Percentiles rank a stretch among this genome's conserved stretches.
These are phyloP conservation scores for Wickerhamiella qilinensis DNA, from an alignment of 805 yeast genomes.

Conservation along the genomic window DNA sequence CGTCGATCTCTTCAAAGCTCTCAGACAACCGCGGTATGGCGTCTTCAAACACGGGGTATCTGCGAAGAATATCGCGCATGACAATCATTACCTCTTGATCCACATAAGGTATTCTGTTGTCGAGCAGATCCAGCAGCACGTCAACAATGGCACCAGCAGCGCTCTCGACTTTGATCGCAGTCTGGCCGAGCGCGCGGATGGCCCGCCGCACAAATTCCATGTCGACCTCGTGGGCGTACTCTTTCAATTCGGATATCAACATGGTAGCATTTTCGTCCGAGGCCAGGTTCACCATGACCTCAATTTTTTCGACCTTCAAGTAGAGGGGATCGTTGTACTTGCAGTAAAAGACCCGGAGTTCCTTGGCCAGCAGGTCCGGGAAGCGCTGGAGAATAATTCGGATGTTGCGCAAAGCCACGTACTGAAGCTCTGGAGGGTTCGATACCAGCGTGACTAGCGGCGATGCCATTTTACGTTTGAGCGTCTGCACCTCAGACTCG, in stretches of 20 bases:
- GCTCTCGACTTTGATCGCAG: conserved; percentile 58
- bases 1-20: conserved; percentile 44
- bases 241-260: conserved; percentile 64
- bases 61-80: conserved; percentile 57
- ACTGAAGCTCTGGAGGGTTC: conserved; percentile 87
- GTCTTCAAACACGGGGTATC: conserved; percentile 48
- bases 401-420: conserved; percentile 80
- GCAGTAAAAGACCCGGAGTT: conserved; percentile 76
- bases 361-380: conserved; percentile 62
- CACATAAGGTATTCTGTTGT: conserved; percentile 42
- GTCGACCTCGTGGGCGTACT: conserved; percentile 80
- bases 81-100: conserved; percentile 71
- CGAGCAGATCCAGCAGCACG: conserved; percentile 47
- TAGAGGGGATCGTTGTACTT: conserved; percentile 86
- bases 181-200: conserved; percentile 76
- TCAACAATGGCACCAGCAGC: conserved; percentile 55
- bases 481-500: conserved; percentile 23
- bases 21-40: conserved; percentile 30
- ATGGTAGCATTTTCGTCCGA: conserved; percentile 40
- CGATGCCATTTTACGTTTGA: conserved; percentile 59
- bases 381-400: conserved; percentile 78
- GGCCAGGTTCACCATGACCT: conserved; percentile 69
- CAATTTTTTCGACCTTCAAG: conserved; percentile 85
- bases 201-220: conserved; percentile 80
- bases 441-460: conserved; percentile 79